These are phyloP conservation scores for Rhynchospora tenuis DNA, from an alignment of 176 grass and related monocot genomes.

Conservation along the genomic window DNA sequence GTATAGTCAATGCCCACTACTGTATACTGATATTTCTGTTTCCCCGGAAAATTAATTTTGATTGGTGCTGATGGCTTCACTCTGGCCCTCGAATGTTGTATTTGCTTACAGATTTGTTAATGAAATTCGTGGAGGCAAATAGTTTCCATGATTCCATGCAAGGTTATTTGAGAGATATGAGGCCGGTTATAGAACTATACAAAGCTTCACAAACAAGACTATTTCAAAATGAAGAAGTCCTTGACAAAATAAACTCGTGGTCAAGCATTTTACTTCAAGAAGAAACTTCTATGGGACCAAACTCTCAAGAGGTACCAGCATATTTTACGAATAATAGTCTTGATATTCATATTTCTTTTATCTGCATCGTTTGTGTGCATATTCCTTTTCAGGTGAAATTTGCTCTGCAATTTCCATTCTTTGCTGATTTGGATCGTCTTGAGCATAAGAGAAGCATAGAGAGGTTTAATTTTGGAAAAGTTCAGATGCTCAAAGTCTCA, in stretches of 20 bases:
- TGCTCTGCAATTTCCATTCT: conserved; percentile 58
- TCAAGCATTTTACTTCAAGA: conserved; percentile 49
- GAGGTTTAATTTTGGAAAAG: conserved; percentile 28
- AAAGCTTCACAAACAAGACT: conserved; percentile 63
- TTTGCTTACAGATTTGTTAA: conserved; percentile 42
- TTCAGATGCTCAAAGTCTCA: conserved; percentile 38
- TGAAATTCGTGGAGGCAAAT: conserved; percentile 29
- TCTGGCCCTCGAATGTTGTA: conserved; percentile 7
- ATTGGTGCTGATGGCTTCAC: neutral
- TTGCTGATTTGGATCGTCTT: conserved; percentile 53
- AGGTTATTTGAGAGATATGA: conserved; percentile 64
- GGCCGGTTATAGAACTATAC: conserved; percentile 63
- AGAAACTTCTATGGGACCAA: conserved; percentile 21
- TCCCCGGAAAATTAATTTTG: neutral
- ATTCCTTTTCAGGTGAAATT: conserved; percentile 48
- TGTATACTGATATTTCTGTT: neutral
- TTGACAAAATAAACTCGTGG: conserved; percentile 61
- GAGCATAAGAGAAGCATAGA: conserved; percentile 77
- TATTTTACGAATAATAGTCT: neutral
- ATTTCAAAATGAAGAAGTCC: conserved; percentile 38
- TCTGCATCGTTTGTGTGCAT: neutral
- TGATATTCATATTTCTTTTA: neutral
- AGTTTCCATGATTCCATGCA: conserved; percentile 49
- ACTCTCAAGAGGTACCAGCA: conserved; percentile 34
- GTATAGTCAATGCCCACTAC: neutral